Percentiles rank a stretch among this genome's conserved stretches.
phyloP scores from a whole-genome alignment of 164 flowering plant species.

The Cinnamomum chago region DNA sequence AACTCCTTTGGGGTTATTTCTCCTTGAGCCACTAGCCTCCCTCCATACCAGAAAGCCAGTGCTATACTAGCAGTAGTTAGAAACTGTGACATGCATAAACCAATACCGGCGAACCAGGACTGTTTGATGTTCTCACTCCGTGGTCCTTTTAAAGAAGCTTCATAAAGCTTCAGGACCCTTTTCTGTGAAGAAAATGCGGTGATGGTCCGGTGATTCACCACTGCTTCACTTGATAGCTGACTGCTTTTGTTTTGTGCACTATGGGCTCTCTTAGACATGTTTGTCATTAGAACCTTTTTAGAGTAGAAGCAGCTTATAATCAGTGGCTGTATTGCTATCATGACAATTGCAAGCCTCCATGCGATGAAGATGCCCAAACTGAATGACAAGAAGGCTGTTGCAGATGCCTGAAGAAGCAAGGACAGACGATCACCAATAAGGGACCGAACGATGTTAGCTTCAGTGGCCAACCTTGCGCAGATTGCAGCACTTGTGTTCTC shows the following conservation, averaged over 20 bases:
- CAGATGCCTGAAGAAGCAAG: constrained; percentile 35
- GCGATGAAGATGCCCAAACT: constrained; percentile 25
- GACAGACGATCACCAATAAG: constrained; percentile 42
- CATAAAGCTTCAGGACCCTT: constrained; percentile 17
- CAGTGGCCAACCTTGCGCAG: constrained; percentile 80
- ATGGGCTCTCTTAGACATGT: constrained; percentile 29
- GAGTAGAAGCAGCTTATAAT: constrained; percentile 36
- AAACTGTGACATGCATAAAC: constrained; percentile 18
- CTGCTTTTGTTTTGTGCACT: constrained; percentile 25
- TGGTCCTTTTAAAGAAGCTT: constrained; percentile 13
- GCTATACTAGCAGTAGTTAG: constrained; percentile 17
- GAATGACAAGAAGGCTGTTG: constrained; percentile 29
- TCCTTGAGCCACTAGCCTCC: constrained; percentile 13
- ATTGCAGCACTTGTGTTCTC: constrained; percentile 76
- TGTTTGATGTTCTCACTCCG: constrained; percentile 15
- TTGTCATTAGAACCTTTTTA: constrained; percentile 34
- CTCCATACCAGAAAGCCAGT: constrained; percentile 31
- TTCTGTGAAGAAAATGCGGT: constrained; percentile 20
- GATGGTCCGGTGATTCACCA: constrained; percentile 23
- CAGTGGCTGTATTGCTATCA: constrained; percentile 45
- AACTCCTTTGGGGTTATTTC: constrained; percentile 10
- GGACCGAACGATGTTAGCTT: constrained; percentile 69
- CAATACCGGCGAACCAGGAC: constrained; percentile 30
- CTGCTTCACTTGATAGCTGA: constrained; percentile 27
- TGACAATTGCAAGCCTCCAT: constrained; percentile 45